Evolutionary conservation across 2,329 filamentous ascomycete genomes (phyloP).

Genomic region (Clonostachys chloroleuca): DNA sequence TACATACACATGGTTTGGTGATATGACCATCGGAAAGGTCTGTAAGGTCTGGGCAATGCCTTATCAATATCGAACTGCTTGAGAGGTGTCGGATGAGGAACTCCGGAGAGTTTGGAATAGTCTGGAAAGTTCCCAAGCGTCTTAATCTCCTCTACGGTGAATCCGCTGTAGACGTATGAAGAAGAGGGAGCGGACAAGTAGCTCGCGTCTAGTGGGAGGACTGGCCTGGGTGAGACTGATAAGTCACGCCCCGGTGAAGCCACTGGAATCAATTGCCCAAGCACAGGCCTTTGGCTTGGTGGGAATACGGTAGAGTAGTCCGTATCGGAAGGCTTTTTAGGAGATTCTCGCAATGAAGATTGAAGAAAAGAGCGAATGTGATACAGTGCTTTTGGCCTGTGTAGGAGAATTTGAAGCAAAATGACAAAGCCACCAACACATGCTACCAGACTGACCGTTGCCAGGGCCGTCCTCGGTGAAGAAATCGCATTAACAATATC

Average conservation of each 20-base stretch:
- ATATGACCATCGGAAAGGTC: conserved; percentile 79
- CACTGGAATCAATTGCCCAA: conserved; percentile 3
- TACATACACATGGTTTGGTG: conserved; percentile 86
- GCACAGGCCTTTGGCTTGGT: conserved; percentile 11
- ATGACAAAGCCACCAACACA: too few relatives aligned
- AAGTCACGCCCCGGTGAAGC: too few relatives aligned
- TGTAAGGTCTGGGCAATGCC: conserved; percentile 69
- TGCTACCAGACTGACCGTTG: too few relatives aligned
- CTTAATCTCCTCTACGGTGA: conserved; percentile 65
- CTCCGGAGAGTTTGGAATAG: conserved; percentile 70
- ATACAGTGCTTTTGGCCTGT: too few relatives aligned
- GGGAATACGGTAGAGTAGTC: conserved; percentile 18
- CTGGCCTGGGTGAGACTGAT: too few relatives aligned
- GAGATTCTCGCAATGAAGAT: too few relatives aligned
- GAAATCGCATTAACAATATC: too few relatives aligned
- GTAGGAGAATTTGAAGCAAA: too few relatives aligned
- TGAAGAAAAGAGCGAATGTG: too few relatives aligned
- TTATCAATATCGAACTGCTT: conserved; percentile 62
- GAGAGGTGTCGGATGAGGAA: conserved; percentile 64
- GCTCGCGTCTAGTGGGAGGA: not conserved
- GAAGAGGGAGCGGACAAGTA: not conserved
- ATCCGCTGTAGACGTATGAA: conserved; percentile 55
- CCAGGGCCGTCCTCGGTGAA: too few relatives aligned
- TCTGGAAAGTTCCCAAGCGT: conserved; percentile 74
- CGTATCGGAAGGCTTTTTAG: conserved; percentile 2